Percentiles rank a stretch among this genome's conserved stretches.
Conservation (phyloP, 2,329 filamentous ascomycete species). For the Penicillium sumatraense region DNA sequence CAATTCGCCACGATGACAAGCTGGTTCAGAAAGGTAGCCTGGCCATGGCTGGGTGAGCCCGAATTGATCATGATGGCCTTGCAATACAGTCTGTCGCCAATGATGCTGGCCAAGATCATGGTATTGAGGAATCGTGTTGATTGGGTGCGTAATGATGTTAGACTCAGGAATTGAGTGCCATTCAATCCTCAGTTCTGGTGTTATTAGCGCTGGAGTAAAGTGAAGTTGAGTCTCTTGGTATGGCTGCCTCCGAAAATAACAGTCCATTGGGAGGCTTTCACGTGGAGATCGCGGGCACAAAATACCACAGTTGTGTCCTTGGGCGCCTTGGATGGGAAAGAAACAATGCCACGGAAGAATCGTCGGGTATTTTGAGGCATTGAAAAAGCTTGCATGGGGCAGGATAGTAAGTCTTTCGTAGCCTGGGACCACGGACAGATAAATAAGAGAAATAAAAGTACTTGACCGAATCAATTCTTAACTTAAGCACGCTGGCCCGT, state of each 20-base stretch:
- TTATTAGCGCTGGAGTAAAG: neutral
- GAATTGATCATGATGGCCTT: neutral
- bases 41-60: neutral
- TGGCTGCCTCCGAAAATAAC: neutral
- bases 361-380: too few species aligned
- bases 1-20: neutral
- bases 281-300: neutral
- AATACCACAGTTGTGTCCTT: neutral
- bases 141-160: neutral
- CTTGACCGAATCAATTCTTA: too few species aligned
- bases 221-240: neutral
- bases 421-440: too few species aligned
- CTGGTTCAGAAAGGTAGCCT: neutral
- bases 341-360: neutral
- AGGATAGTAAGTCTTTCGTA: too few species aligned
- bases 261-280: neutral
- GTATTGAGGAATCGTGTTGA: neutral
- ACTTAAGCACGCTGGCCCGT: too few species aligned
- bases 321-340: neutral
- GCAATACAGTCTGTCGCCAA: neutral
- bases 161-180: neutral
- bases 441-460: too few species aligned
- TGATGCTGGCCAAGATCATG: neutral
- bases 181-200: neutral
- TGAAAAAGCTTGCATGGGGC: too few species aligned